These are phyloP conservation scores for Ceratocystis albifundus DNA, from an alignment of 2,329 filamentous ascomycete genomes.

Conservation along the genomic window DNA sequence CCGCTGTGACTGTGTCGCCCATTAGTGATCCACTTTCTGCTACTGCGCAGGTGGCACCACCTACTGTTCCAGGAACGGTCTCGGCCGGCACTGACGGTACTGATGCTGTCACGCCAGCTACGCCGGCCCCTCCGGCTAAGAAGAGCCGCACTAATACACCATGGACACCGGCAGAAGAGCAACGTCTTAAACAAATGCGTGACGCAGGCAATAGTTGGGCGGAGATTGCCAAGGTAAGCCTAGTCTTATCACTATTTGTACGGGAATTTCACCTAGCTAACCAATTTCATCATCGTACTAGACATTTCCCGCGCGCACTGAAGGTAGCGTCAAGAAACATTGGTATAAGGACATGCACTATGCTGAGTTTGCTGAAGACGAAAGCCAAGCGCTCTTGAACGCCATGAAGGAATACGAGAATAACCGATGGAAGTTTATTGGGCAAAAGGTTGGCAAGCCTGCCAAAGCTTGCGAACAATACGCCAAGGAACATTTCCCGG, in stretches of 20 bases:
- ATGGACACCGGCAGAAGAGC: constrained; percentile 91
- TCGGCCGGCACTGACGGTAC: background rate
- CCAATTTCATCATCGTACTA: constrained; percentile 30
- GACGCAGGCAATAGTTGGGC: constrained; percentile 92
- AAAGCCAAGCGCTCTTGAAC: constrained; percentile 71
- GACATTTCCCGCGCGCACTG: constrained; percentile 86
- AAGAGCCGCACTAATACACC: constrained; percentile 98
- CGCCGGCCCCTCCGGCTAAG: constrained; percentile 44
- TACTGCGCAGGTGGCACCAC: constrained; percentile 26
- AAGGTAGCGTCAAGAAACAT: constrained; percentile 98
- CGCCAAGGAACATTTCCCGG: constrained; percentile 85
- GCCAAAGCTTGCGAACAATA: constrained; percentile 79
- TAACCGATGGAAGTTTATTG: constrained; percentile 97
- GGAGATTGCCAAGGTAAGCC: constrained; percentile 95
- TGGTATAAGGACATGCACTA: constrained; percentile 99
- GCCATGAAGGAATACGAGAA: constrained; percentile 98
- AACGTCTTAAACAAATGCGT: constrained; percentile 84
- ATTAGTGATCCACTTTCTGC: constrained; percentile 28
- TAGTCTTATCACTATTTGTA: background rate
- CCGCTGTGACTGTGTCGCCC: constrained; percentile 29
- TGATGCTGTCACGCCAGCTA: constrained; percentile 21
- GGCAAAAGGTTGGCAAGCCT: constrained; percentile 92
- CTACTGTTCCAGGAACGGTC: constrained; percentile 28
- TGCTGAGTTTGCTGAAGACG: constrained; percentile 93
- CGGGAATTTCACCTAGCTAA: background rate